These are phyloP conservation scores for Mycena maculata DNA, from an alignment of 768 basidiomycete genomes.

Conservation along the genomic window DNA sequence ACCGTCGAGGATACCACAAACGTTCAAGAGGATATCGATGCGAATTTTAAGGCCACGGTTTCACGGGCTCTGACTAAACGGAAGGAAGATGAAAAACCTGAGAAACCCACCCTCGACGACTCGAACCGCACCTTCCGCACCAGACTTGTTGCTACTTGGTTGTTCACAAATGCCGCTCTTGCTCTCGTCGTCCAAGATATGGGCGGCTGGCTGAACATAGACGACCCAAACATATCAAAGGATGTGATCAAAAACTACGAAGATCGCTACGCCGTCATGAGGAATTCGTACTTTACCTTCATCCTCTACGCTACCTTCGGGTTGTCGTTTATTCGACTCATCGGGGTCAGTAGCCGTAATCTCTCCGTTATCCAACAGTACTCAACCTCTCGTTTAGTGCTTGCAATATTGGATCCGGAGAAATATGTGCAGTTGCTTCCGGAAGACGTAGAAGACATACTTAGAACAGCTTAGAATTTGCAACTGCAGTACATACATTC, in stretches of 20 bases:
- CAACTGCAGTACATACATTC: background rate
- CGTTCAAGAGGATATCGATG: conserved; percentile 90
- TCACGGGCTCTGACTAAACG: conserved; percentile 86
- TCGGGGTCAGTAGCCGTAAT: conserved; percentile 49
- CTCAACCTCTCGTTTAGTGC: conserved; percentile 3
- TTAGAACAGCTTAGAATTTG: background rate
- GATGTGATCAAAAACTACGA: conserved; percentile 31
- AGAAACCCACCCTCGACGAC: conserved; percentile 90
- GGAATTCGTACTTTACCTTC: conserved; percentile 72
- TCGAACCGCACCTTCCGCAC: conserved; percentile 94
- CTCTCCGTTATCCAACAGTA: too few relatives aligned
- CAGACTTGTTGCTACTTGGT: conserved; percentile 86
- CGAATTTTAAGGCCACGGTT: conserved; percentile 91
- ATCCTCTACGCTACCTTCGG: conserved; percentile 86
- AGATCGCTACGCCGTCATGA: conserved; percentile 36
- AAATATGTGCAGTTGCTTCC: conserved; percentile 24
- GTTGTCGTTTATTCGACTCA: conserved; percentile 77
- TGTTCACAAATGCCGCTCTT: conserved; percentile 55
- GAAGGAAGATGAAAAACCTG: conserved; percentile 69
- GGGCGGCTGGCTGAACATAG: conserved; percentile 33
- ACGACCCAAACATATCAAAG: conserved; percentile 16
- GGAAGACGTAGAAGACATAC: conserved; percentile 12
- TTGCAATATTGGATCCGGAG: conserved; percentile 16
- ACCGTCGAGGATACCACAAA: conserved; percentile 90
- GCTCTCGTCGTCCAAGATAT: conserved; percentile 28